Base-by-base conservation (phyloP, 768 basidiomycete genomes). In the Leucocoprinus birnbaumii region DNA sequence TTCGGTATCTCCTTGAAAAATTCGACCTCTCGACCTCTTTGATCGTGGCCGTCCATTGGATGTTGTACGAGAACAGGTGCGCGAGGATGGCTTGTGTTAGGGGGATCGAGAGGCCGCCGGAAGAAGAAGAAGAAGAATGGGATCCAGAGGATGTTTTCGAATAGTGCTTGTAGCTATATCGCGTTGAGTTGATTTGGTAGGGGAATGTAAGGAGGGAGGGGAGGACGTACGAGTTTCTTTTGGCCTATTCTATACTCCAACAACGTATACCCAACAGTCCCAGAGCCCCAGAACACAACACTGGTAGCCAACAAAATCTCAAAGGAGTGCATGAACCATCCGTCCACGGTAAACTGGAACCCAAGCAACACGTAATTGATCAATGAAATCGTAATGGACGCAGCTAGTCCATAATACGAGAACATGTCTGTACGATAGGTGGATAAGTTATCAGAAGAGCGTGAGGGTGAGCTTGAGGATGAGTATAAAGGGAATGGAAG, bases 1-100 rank as follows among this genome's bases (percentile, higher is more conserved):
- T 86, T 85, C 0, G 93, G 93, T 24, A 94, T 85, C 68, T 95
- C 93, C 63, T 88, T 85, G 77, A 91, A 93, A 95, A 94, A 67
- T 94, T 94, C 2, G 87, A 89, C 26, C 84, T 79, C 67, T 92
- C 80, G 19, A 94, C 89, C 63, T 91, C 90, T 71, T 95, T 94
- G 69, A 79, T 71, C 24, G 79, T 82, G n/a, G 80, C 79, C 3
- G 77, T 75, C 80, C 80, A 82, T 26, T 75, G 72, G 24, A 82
- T 82, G 57, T 82, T 76, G 66, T 79, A 78, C 43, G 79, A 80
- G 61, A 80, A 79, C 56, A 81, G 69, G 56, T 89, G 85, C 3
- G 86, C 85, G 42, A 88, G 75, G 52, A 89, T 78, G 7, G 87
- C 83, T 71, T 82, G 85, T 40, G 75, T 77, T 55, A 91, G 68